Evolutionary conservation across 179 eudicot species (phyloP).

Genomic region (Patellifolia procumbens): DNA sequence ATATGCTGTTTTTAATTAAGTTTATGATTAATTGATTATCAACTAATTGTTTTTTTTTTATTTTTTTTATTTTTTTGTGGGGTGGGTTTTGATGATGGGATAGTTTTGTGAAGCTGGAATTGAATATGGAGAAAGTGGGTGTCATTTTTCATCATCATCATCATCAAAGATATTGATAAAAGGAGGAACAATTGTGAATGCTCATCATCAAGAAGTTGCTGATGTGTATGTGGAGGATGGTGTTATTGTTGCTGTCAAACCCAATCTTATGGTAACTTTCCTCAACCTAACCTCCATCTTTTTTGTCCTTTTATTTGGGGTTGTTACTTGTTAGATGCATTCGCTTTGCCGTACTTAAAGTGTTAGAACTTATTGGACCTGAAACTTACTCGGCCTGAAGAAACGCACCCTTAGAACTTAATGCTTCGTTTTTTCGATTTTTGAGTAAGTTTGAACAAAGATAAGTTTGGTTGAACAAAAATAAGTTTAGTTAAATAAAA

Average conservation of each 20-base stretch:
- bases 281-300: not conserved
- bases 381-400: too few species aligned
- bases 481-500: too few species aligned
- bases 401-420: too few species aligned
- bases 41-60: not conserved
- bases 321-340: too few species aligned
- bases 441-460: too few species aligned
- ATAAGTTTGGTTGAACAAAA: too few species aligned
- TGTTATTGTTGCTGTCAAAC: constrained; percentile 64
- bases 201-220: constrained; percentile 74
- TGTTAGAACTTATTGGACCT: too few species aligned
- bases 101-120: constrained; percentile 76
- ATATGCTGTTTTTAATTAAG: not conserved
- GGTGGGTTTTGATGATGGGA: constrained; percentile 8
- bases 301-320: too few species aligned
- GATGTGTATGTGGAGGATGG: constrained; percentile 96
- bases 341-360: too few species aligned
- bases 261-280: constrained; percentile 58
- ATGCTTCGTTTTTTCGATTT: too few species aligned
- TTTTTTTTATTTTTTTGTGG: not conserved
- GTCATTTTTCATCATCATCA: constrained; percentile 44
- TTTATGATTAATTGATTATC: not conserved
- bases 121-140: constrained; percentile 55
- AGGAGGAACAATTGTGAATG: constrained; percentile 91
- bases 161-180: constrained; percentile 75